Base-by-base conservation (phyloP, 768 basidiomycete species). In the Pisolithus orientalis region DNA sequence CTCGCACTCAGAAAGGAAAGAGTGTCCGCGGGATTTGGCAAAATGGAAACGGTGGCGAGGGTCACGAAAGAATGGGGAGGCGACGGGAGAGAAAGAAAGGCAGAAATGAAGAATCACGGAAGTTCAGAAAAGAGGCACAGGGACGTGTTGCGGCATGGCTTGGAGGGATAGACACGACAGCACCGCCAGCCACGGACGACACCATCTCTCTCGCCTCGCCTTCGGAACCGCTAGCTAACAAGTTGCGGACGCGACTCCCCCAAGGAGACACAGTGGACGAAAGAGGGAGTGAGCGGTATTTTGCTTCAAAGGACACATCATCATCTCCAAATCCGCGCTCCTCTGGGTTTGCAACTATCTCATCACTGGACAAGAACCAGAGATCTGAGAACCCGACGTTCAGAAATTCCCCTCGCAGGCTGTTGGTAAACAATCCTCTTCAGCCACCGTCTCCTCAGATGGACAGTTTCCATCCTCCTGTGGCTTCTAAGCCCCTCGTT, bases 111-210 rank as follows among this genome's bases (percentile, higher is more conserved):
- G 76, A 75, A 49, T 62, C 67, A 25, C 64, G 67, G 29, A 67
- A 69, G 32, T 55, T 79, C 21, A 62, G 71, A 44, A 66, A 70
- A 48, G 72, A 80, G 6, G 80, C 82, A 9, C 85, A 85, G 54
- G 86, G 87, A 6, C 72, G 85, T 24, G 82, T 91, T n/a, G 76
- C 87, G 8, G 86, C 83, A 7, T 91, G 88, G 88, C 59, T 91
- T 53, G 87, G 84, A 28, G 75, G 70, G 8, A 80, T 90, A 45
- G 83, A 84, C 48, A 73, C 78, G 4, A 78, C 77, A 39, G 72
- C 69, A 4, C 80, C 82, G 2, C 77, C 77, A 47, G 52, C 49
- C 21, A 67, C 76, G 51, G 77, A 83, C 32, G 64, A 70, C 25
- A 52, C 57, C 10, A 38, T 50, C 8, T 69, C 72, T 5, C 55